Conservation (phyloP, 2,329 filamentous ascomycete species). For the Ascosphaera aggregata region DNA sequence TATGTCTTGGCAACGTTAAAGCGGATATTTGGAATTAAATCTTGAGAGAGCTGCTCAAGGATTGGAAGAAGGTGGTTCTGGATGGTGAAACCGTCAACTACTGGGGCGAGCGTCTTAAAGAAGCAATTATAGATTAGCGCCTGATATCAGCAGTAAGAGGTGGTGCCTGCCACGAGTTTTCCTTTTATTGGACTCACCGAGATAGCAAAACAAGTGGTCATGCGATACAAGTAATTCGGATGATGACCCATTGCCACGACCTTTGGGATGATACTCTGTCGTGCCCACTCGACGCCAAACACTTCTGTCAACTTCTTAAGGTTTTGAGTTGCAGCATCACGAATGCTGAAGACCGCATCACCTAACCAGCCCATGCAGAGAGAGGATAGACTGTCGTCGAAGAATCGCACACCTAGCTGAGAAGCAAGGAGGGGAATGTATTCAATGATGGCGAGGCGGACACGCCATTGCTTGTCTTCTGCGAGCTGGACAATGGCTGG, state of each 20-base stretch:
- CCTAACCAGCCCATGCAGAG: slow-evolving; percentile 98
- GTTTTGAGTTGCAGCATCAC: slow-evolving; percentile 92
- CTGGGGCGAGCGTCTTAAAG: slow-evolving; percentile 90
- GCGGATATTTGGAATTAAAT: slow-evolving; percentile 95
- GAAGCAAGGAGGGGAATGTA: slow-evolving; percentile 93
- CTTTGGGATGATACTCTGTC: slow-evolving; percentile 91
- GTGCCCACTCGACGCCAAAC: slow-evolving; percentile 95
- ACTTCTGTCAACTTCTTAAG: slow-evolving; percentile 97
- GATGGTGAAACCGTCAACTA: slow-evolving; percentile 84
- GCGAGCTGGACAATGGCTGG: slow-evolving; percentile 93
- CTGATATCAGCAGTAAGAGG: neutral
- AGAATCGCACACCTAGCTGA: slow-evolving; percentile 91
- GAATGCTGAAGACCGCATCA: slow-evolving; percentile 95
- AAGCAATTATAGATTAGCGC: slow-evolving; percentile 4
- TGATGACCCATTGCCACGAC: slow-evolving; percentile 97
- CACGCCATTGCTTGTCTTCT: slow-evolving; percentile 98
- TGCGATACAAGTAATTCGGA: slow-evolving; percentile 96
- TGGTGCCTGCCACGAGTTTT: too few species aligned
- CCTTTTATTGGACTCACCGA: slow-evolving; percentile 49
- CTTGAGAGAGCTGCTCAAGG: slow-evolving; percentile 76
- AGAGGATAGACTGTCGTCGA: slow-evolving; percentile 86
- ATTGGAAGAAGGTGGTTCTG: slow-evolving; percentile 85
- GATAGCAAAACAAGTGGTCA: slow-evolving; percentile 99
- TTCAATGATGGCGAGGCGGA: slow-evolving; percentile 94
- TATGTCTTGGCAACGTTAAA: slow-evolving; percentile 99